Conservation (phyloP, 2,329 filamentous ascomycete species). For the Colletotrichum spinosum region DNA sequence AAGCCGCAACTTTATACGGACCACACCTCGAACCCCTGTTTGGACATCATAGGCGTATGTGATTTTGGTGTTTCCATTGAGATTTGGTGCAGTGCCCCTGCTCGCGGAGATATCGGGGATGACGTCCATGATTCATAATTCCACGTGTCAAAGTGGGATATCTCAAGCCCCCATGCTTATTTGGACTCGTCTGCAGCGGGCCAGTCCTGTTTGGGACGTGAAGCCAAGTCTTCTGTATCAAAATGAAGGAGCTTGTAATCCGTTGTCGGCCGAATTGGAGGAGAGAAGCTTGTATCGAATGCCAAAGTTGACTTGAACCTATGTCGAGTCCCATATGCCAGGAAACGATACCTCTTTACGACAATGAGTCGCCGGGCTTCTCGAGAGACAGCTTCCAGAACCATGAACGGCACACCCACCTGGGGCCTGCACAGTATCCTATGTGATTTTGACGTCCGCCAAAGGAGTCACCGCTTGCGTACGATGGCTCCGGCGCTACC, state of each 20-base stretch:
- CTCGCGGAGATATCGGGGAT: not conserved
- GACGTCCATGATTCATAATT: conserved; percentile 30
- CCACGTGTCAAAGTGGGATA: not conserved
- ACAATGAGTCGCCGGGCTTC: too few species aligned
- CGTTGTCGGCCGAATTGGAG: conserved; percentile 12
- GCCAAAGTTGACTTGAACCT: too few species aligned
- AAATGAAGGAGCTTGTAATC: not conserved
- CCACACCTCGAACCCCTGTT: not conserved
- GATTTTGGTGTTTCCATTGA: accelerated
- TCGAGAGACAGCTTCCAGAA: too few species aligned
- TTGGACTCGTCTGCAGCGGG: not conserved
- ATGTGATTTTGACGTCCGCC: not conserved
- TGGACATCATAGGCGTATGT: not conserved
- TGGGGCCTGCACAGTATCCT: too few species aligned
- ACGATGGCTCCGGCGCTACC: not conserved
- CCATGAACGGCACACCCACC: too few species aligned
- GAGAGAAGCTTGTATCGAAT: too few species aligned
- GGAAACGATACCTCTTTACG: not conserved
- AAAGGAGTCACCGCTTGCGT: conserved; percentile 17
- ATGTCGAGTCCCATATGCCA: not conserved
- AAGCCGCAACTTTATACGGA: conserved; percentile 2
- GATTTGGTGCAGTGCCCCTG: too few species aligned
- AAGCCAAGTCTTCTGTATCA: not conserved
- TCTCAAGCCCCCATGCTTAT: conserved; percentile 14
- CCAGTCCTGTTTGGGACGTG: conserved; percentile 6